Evolutionary conservation across 177 flowering plant genomes (phyloP).

Genomic region (Vitis hybrid): DNA sequence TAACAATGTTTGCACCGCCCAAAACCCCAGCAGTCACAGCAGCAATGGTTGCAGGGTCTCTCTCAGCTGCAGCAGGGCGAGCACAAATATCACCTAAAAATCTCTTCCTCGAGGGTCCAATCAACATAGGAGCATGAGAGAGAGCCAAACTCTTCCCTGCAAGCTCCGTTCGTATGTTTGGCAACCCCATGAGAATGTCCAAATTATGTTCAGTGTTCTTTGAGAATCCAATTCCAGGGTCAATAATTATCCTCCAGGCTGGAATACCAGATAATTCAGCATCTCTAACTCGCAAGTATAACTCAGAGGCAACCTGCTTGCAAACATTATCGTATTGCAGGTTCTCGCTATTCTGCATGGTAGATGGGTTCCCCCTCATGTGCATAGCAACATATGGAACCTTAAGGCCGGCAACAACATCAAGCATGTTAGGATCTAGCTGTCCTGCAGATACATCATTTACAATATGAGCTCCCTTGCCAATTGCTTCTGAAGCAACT

Average conservation of each 20-base stretch:
- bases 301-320: slow-evolving; percentile 62
- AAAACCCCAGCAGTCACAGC: slow-evolving; percentile 64
- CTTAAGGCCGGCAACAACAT: slow-evolving; percentile 56
- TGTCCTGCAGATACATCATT: slow-evolving; percentile 90
- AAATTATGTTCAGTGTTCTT: slow-evolving; percentile 75
- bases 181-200: slow-evolving; percentile 62
- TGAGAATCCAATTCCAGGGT: slow-evolving; percentile 94
- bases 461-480: slow-evolving; percentile 71
- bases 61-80: slow-evolving; percentile 52
- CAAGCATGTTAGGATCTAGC: slow-evolving; percentile 67
- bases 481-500: slow-evolving; percentile 79
- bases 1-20: slow-evolving; percentile 87
- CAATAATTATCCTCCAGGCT: slow-evolving; percentile 87
- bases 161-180: slow-evolving; percentile 55
- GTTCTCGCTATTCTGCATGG: slow-evolving; percentile 80
- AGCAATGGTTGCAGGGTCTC: slow-evolving; percentile 87
- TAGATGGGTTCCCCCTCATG: slow-evolving; percentile 89
- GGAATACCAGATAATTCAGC: slow-evolving; percentile 85
- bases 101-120: slow-evolving; percentile 91
- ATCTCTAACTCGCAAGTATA: slow-evolving; percentile 43
- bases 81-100: slow-evolving; percentile 78
- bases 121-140: slow-evolving; percentile 71
- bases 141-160: slow-evolving; percentile 63
- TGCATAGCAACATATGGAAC: slow-evolving; percentile 92
- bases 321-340: slow-evolving; percentile 73